Evolutionary conservation across 352 stramenopile species (phyloP).

Genomic region (Globisporangium ultimum): DNA sequence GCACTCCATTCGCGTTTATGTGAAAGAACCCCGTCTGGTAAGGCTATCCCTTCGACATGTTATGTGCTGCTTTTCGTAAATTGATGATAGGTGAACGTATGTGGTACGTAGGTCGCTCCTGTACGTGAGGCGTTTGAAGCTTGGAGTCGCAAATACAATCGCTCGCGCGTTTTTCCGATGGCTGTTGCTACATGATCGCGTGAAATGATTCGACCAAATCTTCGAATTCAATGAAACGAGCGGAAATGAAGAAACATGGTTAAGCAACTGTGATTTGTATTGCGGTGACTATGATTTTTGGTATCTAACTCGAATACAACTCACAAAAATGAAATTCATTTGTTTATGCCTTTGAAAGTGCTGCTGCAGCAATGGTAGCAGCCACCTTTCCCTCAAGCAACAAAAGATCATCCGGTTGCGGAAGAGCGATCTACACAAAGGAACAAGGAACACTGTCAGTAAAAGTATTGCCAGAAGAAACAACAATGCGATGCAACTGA

Average conservation of each 20-base stretch:
- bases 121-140: conserved; percentile 55
- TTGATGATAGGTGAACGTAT: conserved; percentile 2
- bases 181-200: not conserved
- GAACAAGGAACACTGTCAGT: conserved; percentile 10
- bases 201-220: not conserved
- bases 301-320: not conserved
- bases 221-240: not conserved
- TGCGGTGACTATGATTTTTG: not conserved
- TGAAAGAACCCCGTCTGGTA: conserved; percentile 59
- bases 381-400: conserved; percentile 67
- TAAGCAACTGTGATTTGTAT: no score
- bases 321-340: not conserved
- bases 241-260: not conserved
- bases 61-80: not conserved
- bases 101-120: conserved; percentile 20
- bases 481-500: conserved; percentile 22
- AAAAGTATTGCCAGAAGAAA: not conserved
- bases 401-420: conserved; percentile 56
- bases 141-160: conserved; percentile 54
- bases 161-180: conserved; percentile 36
- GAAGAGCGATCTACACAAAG: conserved; percentile 49
- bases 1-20: conserved; percentile 66
- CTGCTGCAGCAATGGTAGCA: conserved; percentile 37
- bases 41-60: not conserved
- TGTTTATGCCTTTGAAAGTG: conserved; percentile 38